Percentiles rank a stretch among this genome's conserved stretches.
Evolutionary conservation across 192 early-diverging fungal species (phyloP).

Genomic region (Phlyctochytrium arcticum): DNA sequence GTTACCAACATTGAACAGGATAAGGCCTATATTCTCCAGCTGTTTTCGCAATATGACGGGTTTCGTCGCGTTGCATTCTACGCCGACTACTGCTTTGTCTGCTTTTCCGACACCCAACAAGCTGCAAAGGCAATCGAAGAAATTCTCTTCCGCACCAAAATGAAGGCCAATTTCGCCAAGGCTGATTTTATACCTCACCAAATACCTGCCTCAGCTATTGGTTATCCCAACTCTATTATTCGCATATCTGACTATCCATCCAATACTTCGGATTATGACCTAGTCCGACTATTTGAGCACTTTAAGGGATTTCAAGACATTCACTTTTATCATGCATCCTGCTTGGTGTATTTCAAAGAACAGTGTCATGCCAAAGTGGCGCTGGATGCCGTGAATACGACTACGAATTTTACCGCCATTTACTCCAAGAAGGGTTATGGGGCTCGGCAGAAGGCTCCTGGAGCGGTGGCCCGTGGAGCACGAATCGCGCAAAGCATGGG

Average conservation of each 20-base stretch:
- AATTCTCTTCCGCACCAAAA: constrained; percentile 45
- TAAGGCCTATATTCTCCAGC: constrained; percentile 27
- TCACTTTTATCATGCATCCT: constrained; percentile 37
- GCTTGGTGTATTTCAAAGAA: constrained; percentile 40
- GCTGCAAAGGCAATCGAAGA: constrained; percentile 44
- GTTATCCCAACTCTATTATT: constrained; percentile 36
- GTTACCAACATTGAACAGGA: constrained; percentile 44
- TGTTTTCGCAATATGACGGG: constrained; percentile 35
- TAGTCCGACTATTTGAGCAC: constrained; percentile 29
- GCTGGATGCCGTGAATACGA: constrained; percentile 38
- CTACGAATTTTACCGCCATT: constrained; percentile 45
- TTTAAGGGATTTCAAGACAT: constrained; percentile 40
- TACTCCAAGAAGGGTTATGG: constrained; percentile 41
- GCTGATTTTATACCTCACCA: constrained; percentile 44
- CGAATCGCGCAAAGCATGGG: background rate
- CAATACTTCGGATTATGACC: constrained; percentile 35
- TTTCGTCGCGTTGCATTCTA: constrained; percentile 47
- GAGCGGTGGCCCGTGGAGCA: background rate
- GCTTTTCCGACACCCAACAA: constrained; percentile 33
- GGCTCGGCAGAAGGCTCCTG: background rate
- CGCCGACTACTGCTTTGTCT: constrained; percentile 50
- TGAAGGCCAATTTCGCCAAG: constrained; percentile 48
- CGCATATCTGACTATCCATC: constrained; percentile 45
- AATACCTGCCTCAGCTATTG: constrained; percentile 32
- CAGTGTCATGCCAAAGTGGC: constrained; percentile 21